Evolutionary conservation across 2,329 filamentous ascomycete genomes (phyloP).

Genomic region (Apiospora koreana): DNA sequence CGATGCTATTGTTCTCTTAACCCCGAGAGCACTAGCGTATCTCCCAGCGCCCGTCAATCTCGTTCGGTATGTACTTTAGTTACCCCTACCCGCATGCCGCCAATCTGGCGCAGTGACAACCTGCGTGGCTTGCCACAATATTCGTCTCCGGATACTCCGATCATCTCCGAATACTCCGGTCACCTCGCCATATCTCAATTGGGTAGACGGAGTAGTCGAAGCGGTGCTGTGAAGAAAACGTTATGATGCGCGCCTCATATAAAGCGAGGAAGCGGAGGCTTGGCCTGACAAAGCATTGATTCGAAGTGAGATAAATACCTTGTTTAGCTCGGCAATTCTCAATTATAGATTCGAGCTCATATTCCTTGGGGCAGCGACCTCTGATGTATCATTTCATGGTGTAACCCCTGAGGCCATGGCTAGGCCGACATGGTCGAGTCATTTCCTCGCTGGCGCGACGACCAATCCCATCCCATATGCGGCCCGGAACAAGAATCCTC

Average conservation of each 20-base stretch:
- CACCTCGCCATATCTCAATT: not conserved
- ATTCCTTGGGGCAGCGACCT: not conserved
- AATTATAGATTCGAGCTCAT: not conserved
- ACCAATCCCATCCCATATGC: constrained; percentile 14
- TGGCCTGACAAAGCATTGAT: not conserved
- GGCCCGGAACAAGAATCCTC: constrained; percentile 10
- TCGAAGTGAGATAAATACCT: not conserved
- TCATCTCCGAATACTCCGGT: no score
- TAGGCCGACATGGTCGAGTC: not conserved
- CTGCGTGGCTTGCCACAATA: not conserved
- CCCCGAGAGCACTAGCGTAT: not conserved
- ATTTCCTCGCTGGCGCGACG: not conserved
- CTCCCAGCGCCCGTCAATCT: not conserved
- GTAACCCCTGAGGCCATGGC: not conserved
- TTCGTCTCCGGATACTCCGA: no score
- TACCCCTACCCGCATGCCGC: not conserved
- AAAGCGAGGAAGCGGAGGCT: not conserved
- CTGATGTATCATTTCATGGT: not conserved
- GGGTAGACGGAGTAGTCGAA: not conserved
- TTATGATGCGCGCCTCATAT: not conserved
- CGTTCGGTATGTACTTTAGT: not conserved
- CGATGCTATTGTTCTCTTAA: no score
- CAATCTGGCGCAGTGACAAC: not conserved
- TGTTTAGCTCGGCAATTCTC: not conserved
- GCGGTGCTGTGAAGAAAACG: not conserved